A percentile compares a stretch with the other conserved stretches of the same genome.
Conservation (phyloP, 2,329 filamentous ascomycete species). For the Monosporascus ibericus region DNA sequence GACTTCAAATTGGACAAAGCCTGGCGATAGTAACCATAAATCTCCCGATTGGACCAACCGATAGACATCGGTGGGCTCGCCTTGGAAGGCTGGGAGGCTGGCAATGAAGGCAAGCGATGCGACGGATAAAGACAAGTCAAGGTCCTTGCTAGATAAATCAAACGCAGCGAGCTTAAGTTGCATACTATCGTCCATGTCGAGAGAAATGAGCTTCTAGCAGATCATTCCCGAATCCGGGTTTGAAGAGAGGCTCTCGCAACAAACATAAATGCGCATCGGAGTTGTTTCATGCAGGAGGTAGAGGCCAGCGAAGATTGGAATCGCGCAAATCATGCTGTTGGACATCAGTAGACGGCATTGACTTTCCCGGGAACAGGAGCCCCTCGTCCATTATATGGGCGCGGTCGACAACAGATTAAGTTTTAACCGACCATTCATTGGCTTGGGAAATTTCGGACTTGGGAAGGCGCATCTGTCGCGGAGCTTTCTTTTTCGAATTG, state of each 20-base stretch:
- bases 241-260: background rate
- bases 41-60: constrained; percentile 16
- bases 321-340: too few species aligned
- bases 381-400: too few species aligned
- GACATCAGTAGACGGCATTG: background rate
- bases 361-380: too few species aligned
- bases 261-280: background rate
- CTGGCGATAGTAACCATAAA: constrained; percentile 21
- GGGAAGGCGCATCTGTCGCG: background rate
- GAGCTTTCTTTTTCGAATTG: background rate
- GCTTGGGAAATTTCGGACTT: background rate
- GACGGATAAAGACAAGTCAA: constrained; percentile 12
- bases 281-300: too few species aligned
- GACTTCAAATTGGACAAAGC: constrained; percentile 20
- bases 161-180: constrained; percentile 19
- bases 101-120: constrained; percentile 19
- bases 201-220: background rate
- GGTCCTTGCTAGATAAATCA: constrained; percentile 12
- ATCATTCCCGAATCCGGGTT: background rate
- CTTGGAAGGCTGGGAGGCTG: constrained; percentile 5
- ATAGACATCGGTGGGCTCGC: constrained; percentile 10
- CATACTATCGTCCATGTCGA: constrained; percentile 14
- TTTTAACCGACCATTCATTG: background rate
- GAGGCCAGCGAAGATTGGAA: too few species aligned
- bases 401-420: background rate